Conservation (phyloP, 1,139 yeast genomes). For the Sugiyamaella xylanicola region DNA sequence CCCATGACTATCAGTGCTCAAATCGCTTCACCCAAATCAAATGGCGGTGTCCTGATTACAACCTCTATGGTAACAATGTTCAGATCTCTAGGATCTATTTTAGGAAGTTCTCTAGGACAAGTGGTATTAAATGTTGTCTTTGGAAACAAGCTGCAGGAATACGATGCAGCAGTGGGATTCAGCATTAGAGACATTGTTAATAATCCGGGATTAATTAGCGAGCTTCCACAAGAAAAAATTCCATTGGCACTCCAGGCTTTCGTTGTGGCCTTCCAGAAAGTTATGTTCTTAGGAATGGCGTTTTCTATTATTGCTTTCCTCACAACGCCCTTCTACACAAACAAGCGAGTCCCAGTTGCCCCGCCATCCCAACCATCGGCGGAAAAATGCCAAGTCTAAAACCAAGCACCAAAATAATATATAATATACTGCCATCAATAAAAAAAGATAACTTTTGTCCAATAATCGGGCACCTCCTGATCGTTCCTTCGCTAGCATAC, state of each 20-base stretch:
- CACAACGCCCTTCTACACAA: conserved; percentile 28
- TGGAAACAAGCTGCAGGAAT: conserved; percentile 6
- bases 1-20: conserved; percentile 55
- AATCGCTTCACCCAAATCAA: conserved; percentile 53
- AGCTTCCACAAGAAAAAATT: conserved; percentile 23
- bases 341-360: conserved; percentile 24
- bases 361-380: not conserved
- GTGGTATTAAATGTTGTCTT: conserved; percentile 40
- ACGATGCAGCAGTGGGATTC: conserved; percentile 18
- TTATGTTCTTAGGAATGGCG: conserved; percentile 31
- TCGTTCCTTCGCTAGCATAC: not conserved
- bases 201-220: conserved; percentile 27
- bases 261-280: conserved; percentile 31
- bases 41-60: conserved; percentile 54
- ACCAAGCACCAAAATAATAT: no score
- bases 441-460: no score
- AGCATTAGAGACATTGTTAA: conserved; percentile 23
- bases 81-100: conserved; percentile 53
- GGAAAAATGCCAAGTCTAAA: no score
- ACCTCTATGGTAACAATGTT: conserved; percentile 53
- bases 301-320: conserved; percentile 26
- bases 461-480: no score
- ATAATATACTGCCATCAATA: no score
- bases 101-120: conserved; percentile 53
- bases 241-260: conserved; percentile 27